Evolutionary conservation across 139 green algal species (phyloP).

Genomic region (Ettlia oleoabundans): DNA sequence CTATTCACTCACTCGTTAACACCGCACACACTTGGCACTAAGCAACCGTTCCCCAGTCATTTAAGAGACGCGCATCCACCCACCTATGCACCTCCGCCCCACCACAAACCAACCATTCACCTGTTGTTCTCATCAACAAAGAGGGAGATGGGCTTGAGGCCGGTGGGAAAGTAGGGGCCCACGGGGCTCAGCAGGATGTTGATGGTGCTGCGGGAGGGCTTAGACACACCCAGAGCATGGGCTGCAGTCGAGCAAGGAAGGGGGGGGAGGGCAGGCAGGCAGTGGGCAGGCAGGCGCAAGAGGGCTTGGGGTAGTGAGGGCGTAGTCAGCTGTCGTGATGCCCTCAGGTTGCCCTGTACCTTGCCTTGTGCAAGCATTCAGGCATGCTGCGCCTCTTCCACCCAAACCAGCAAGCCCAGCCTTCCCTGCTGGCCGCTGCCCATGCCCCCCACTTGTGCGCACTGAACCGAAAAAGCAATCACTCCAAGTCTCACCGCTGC

Average conservation of each 20-base stretch:
- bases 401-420: too few species aligned
- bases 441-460: not conserved
- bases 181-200: slow-evolving; percentile 74
- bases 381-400: too few species aligned
- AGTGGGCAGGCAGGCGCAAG: not conserved
- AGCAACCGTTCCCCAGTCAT: too few species aligned
- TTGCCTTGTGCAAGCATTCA: too few species aligned
- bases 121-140: slow-evolving; percentile 70
- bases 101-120: not conserved
- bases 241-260: not conserved
- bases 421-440: too few species aligned
- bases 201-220: slow-evolving; percentile 61
- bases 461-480: too few species aligned
- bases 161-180: slow-evolving; percentile 84
- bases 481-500: slow-evolving; percentile 27
- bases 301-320: too few species aligned
- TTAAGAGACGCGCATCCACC: too few species aligned
- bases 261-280: not conserved
- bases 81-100: not conserved
- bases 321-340: too few species aligned
- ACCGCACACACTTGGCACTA: too few species aligned
- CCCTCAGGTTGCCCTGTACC: too few species aligned
- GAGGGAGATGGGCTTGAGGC: slow-evolving; percentile 64
- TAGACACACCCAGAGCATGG: slow-evolving; percentile 58
- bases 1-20: too few species aligned